Conservation (phyloP, 345 rosid species). For the Cardamine chenopodiifolia region DNA sequence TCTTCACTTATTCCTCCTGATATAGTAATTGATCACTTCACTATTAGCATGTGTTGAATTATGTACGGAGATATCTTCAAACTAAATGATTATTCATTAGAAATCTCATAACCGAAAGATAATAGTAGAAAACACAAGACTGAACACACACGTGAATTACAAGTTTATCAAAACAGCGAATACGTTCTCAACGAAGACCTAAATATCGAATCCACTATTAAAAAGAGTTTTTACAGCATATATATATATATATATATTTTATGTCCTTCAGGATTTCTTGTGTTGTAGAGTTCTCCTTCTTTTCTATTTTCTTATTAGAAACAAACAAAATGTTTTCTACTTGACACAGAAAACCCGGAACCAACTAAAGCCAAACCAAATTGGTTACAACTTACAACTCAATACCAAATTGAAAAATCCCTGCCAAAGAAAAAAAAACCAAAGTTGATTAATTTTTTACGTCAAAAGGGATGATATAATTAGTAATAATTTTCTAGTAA, state of each 20-base stretch:
- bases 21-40: not conserved
- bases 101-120: not conserved
- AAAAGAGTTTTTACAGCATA: too few relatives aligned
- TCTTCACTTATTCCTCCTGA: not conserved
- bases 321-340: too few relatives aligned
- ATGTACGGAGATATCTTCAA: not conserved
- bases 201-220: too few relatives aligned
- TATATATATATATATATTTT: too few relatives aligned
- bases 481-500: not conserved
- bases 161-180: not conserved
- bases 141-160: not conserved
- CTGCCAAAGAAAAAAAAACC: not conserved
- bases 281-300: too few relatives aligned
- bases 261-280: too few relatives aligned
- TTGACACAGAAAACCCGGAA: too few relatives aligned
- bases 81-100: not conserved
- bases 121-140: not conserved
- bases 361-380: too few relatives aligned
- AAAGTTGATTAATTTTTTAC: not conserved
- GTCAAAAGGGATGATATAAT: slow-evolving; percentile 3
- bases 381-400: too few relatives aligned
- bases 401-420: too few relatives aligned
- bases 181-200: too few relatives aligned
- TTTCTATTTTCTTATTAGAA: too few relatives aligned
- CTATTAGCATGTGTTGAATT: not conserved